Conservation (phyloP, 2,329 filamentous ascomycete genomes). For the Claviceps purpurea region DNA sequence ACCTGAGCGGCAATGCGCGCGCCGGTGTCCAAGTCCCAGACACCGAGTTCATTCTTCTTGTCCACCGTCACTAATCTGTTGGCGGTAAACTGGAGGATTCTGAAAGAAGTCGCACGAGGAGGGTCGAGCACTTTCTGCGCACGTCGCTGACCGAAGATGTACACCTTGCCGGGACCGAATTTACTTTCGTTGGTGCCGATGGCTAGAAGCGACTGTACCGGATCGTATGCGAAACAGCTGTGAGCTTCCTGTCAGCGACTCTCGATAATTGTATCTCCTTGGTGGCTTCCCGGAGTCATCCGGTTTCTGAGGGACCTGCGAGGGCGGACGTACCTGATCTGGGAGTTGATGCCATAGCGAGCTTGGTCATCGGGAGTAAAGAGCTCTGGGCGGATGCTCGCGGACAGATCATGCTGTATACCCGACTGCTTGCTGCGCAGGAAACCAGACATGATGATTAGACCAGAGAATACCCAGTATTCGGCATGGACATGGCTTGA, state of each 20-base stretch:
- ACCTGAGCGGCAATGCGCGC: constrained; percentile 55
- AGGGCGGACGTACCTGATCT: constrained; percentile 38
- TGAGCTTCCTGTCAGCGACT: constrained; percentile 3
- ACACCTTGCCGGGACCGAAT: constrained; percentile 77
- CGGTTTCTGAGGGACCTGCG: not conserved
- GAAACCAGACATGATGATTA: constrained; percentile 61
- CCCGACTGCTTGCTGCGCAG: constrained; percentile 87
- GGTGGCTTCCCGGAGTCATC: not conserved
- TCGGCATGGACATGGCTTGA: not conserved
- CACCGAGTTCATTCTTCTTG: constrained; percentile 67
- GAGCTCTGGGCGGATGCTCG: constrained; percentile 60
- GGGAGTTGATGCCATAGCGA: constrained; percentile 70
- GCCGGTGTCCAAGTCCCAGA: constrained; percentile 69
- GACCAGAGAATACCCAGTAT: not conserved
- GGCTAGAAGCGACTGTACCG: constrained; percentile 83
- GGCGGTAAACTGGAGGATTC: constrained; percentile 68
- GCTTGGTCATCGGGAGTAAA: constrained; percentile 76
- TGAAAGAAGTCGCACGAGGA: constrained; percentile 59
- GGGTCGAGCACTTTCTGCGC: constrained; percentile 65
- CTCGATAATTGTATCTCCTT: not conserved
- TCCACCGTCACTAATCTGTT: constrained; percentile 79
- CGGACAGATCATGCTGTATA: constrained; percentile 81
- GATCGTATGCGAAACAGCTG: constrained; percentile 77
- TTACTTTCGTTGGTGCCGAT: constrained; percentile 80
- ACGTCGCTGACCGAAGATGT: constrained; percentile 71